Evolutionary conservation across 495 filamentous ascomycete genomes (phyloP).

Genomic region (Parachaetomium inaequale): DNA sequence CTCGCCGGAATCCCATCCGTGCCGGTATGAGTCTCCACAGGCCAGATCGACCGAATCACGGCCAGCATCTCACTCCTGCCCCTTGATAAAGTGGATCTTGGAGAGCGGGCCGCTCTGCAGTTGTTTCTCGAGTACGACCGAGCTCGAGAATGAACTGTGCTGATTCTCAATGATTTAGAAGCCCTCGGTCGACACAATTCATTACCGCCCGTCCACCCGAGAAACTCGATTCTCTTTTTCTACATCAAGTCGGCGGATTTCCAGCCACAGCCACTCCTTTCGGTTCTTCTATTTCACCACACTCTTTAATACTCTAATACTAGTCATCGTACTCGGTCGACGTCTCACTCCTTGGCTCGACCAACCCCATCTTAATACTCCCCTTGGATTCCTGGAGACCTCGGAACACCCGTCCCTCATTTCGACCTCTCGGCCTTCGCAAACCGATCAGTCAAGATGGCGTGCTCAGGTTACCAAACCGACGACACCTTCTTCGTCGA

Average conservation of each 20-base stretch:
- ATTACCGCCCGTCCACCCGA: slow-evolving; percentile 39
- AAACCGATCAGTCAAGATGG: slow-evolving; percentile 59
- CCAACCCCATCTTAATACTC: slow-evolving; percentile 27
- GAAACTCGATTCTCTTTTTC: slow-evolving; percentile 33
- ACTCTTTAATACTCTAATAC: slow-evolving; percentile 54
- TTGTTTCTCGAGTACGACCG: slow-evolving; percentile 10
- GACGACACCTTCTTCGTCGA: slow-evolving; percentile 83
- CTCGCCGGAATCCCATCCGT: slow-evolving; percentile 15
- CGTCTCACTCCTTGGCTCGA: slow-evolving; percentile 47
- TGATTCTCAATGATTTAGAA: slow-evolving; percentile 27
- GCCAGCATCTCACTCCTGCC: slow-evolving; percentile 22
- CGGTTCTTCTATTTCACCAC: slow-evolving; percentile 45
- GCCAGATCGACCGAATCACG: slow-evolving; percentile 28
- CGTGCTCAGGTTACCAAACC: slow-evolving; percentile 51
- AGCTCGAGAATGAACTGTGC: slow-evolving; percentile 22
- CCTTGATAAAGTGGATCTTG: slow-evolving; percentile 31
- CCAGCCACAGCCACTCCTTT: slow-evolving; percentile 50
- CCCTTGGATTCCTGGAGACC: slow-evolving; percentile 49
- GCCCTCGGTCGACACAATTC: slow-evolving; percentile 31
- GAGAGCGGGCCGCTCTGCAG: slow-evolving; percentile 24
- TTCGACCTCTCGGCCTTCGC: slow-evolving; percentile 12
- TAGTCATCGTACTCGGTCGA: slow-evolving; percentile 40
- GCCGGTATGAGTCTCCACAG: slow-evolving; percentile 14
- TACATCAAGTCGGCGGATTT: slow-evolving; percentile 32
- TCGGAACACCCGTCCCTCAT: slow-evolving; percentile 33